These are phyloP conservation scores for Bipolaris victoriae DNA, from an alignment of 2,329 filamentous ascomycete genomes.

Conservation along the genomic window DNA sequence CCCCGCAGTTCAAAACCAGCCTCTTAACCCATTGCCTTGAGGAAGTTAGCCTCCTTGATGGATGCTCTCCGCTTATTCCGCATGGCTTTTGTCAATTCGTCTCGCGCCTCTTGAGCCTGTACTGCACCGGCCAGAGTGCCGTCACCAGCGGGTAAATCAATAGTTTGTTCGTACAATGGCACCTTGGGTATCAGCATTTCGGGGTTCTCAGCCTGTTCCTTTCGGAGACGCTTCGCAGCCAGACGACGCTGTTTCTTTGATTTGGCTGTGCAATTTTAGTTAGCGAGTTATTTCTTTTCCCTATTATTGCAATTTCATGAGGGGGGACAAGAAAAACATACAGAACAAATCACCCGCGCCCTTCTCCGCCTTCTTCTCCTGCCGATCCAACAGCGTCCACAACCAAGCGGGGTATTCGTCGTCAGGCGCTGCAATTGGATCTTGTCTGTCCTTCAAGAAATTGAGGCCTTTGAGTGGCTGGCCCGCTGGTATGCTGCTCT, in stretches of 20 bases:
- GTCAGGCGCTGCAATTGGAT: slow-evolving; percentile 76
- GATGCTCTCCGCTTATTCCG: slow-evolving; percentile 73
- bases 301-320: not conserved
- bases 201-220: slow-evolving; percentile 68
- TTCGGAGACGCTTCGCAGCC: slow-evolving; percentile 70
- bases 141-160: slow-evolving; percentile 69
- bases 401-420: slow-evolving; percentile 81
- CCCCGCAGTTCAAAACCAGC: not conserved
- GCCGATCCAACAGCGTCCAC: slow-evolving; percentile 71
- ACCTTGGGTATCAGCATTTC: slow-evolving; percentile 68
- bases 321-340: slow-evolving; percentile 55
- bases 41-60: slow-evolving; percentile 87
- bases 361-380: slow-evolving; percentile 61
- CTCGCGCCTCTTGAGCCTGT: slow-evolving; percentile 59
- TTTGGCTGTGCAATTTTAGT: slow-evolving; percentile 56
- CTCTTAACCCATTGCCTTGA: slow-evolving; percentile 71
- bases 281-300: not conserved
- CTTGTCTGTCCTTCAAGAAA: slow-evolving; percentile 73
- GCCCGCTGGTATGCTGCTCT: slow-evolving; percentile 66
- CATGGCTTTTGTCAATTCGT: slow-evolving; percentile 72
- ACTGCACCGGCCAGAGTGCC: slow-evolving; percentile 56
- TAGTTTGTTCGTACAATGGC: slow-evolving; percentile 76
- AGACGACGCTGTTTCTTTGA: slow-evolving; percentile 79
- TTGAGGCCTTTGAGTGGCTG: slow-evolving; percentile 76
- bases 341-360: slow-evolving; percentile 78